phyloP scores from a whole-genome alignment of 768 basidiomycete species.

The Boletus pseudopeckii region DNA sequence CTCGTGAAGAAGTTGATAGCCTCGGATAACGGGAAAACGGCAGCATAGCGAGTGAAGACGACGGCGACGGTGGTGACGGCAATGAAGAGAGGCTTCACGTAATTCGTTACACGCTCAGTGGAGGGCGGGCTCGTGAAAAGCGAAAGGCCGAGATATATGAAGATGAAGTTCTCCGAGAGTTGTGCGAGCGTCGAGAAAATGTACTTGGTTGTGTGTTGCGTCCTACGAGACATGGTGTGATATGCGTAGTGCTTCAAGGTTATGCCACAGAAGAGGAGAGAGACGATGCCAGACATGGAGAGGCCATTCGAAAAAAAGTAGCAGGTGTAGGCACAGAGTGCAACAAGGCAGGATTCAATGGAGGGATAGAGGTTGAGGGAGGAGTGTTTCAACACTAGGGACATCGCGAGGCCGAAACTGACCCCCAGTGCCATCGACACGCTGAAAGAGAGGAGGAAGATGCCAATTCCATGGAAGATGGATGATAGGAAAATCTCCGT shows the following conservation, averaged over 20 bases:
- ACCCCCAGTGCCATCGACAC: conserved; percentile 95
- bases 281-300: conserved; percentile 94
- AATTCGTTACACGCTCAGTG: conserved; percentile 70
- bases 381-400: conserved; percentile 92
- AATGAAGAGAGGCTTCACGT: conserved; percentile 95
- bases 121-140: conserved; percentile 90
- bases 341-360: conserved; percentile 95
- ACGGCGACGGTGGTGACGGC: conserved; percentile 88
- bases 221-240: conserved; percentile 96
- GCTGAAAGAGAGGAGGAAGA: conserved; percentile 94
- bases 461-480: conserved; percentile 94
- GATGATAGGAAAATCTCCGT: conserved; percentile 82
- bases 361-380: conserved; percentile 82
- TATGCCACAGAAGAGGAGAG: conserved; percentile 96
- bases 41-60: conserved; percentile 90
- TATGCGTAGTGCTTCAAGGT: conserved; percentile 99
- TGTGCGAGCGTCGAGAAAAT: conserved; percentile 93
- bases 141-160: conserved; percentile 95
- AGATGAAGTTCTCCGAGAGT: conserved; percentile 98
- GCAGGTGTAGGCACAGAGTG: conserved; percentile 91
- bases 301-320: conserved; percentile 99
- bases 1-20: conserved; percentile 90
- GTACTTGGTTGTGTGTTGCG: conserved; percentile 92
- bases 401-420: conserved; percentile 85
- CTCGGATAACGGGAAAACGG: conserved; percentile 94